Percentiles rank a stretch among this genome's conserved stretches.
phyloP scores from a whole-genome alignment of 1,139 yeast genomes.

The Zygosaccharomyces pseudobailii region DNA sequence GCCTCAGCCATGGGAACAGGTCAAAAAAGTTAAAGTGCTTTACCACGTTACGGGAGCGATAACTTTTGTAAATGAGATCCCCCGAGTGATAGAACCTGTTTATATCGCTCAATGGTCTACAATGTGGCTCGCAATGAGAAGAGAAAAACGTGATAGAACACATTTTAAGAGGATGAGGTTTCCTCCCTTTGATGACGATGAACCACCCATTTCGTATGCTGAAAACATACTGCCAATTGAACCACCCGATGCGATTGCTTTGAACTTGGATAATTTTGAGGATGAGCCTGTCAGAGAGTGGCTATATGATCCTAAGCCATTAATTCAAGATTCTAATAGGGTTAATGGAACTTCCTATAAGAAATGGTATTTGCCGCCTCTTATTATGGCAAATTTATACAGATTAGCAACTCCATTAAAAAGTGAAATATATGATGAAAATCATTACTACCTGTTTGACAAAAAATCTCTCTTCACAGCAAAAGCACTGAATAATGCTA shows the following conservation, averaged over 20 bases:
- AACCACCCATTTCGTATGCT: constrained; percentile 80
- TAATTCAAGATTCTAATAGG: constrained; percentile 49
- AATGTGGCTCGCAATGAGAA: constrained; percentile 86
- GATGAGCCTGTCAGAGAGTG: constrained; percentile 62
- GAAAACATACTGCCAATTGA: constrained; percentile 73
- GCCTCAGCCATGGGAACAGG: constrained; percentile 98
- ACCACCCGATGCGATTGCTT: constrained; percentile 62
- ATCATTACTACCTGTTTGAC: constrained; percentile 67
- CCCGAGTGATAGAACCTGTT: constrained; percentile 88
- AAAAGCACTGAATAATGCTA: constrained; percentile 76
- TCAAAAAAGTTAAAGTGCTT: constrained; percentile 78
- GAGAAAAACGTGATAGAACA: constrained; percentile 84
- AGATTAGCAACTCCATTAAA: constrained; percentile 68
- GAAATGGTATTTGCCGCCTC: constrained; percentile 61
- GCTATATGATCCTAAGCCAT: constrained; percentile 77
- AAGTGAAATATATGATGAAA: constrained; percentile 48
- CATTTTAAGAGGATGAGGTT: constrained; percentile 89
- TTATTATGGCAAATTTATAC: constrained; percentile 62
- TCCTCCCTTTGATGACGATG: constrained; percentile 98
- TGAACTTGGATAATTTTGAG: constrained; percentile 58
- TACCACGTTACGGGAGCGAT: constrained; percentile 93
- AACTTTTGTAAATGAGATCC: constrained; percentile 88
- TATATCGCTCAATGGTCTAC: constrained; percentile 96
- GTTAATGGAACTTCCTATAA: constrained; percentile 73
- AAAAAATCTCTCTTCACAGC: constrained; percentile 79